A percentile compares a stretch with the other conserved stretches of the same genome.
Conservation (phyloP, 2,329 filamentous ascomycete species). For the Neonectria magnoliae region DNA sequence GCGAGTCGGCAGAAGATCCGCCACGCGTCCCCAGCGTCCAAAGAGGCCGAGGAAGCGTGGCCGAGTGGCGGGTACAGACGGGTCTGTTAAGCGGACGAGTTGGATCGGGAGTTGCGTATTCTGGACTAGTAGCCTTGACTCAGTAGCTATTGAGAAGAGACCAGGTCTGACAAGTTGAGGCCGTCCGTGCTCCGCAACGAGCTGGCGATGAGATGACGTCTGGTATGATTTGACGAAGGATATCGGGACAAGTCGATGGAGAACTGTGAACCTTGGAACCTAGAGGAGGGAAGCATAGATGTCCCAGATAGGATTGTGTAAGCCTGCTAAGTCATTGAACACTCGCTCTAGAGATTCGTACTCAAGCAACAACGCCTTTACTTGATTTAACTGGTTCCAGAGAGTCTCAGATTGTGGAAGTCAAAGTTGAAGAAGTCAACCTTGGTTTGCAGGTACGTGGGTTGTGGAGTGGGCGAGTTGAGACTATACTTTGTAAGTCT, state of each 20-base stretch:
- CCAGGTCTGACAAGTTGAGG: neutral
- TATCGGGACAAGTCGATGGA: neutral
- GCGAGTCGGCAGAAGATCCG: constrained; percentile 22
- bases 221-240: neutral
- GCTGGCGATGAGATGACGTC: neutral
- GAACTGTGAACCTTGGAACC: neutral
- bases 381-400: neutral
- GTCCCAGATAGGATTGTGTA: neutral
- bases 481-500: neutral
- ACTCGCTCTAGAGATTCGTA: neutral
- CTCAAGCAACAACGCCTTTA: neutral
- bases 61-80: neutral
- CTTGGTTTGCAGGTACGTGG: neutral
- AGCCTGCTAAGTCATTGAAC: neutral
- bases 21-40: constrained; percentile 33
- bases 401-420: neutral
- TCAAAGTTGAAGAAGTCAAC: neutral
- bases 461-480: neutral
- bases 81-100: neutral
- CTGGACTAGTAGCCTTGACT: neutral
- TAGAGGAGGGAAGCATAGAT: constrained; percentile 4
- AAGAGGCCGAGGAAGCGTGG: constrained; percentile 1
- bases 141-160: neutral
- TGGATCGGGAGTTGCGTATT: neutral
- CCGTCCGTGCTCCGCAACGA: neutral